A percentile compares a stretch with the other conserved stretches of the same genome.
phyloP scores from a whole-genome alignment of 805 yeast species.

The Saccharomycodes ludwigii region DNA sequence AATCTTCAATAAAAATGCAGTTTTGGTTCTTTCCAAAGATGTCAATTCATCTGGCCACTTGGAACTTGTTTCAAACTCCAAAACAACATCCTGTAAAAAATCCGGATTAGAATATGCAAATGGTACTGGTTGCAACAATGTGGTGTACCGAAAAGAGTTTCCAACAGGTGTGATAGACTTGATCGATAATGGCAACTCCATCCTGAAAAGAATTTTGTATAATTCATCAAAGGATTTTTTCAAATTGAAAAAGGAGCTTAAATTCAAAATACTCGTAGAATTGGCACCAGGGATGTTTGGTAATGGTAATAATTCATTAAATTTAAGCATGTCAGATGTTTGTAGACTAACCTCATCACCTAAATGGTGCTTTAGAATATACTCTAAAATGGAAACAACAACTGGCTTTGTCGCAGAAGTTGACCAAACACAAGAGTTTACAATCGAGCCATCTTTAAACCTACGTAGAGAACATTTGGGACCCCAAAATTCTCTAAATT shows the following conservation, averaged over 20 bases:
- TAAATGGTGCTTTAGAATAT: constrained; percentile 53
- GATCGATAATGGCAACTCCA: constrained; percentile 55
- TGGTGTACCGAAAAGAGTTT: constrained; percentile 61
- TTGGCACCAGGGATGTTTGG: constrained; percentile 49
- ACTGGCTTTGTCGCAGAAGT: constrained; percentile 47
- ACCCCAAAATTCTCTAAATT: constrained; percentile 87
- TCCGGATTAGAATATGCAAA: constrained; percentile 64
- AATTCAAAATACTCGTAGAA: constrained; percentile 36
- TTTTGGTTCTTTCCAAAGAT: constrained; percentile 79
- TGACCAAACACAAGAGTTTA: constrained; percentile 83
- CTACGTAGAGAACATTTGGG: constrained; percentile 71
- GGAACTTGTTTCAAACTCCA: constrained; percentile 82
- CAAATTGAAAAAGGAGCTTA: constrained; percentile 29
- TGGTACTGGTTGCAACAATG: constrained; percentile 71
- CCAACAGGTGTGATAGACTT: constrained; percentile 66
- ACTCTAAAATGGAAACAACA: constrained; percentile 50
- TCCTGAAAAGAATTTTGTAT: constrained; percentile 35
- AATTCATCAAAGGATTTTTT: constrained; percentile 47
- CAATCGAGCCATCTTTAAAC: constrained; percentile 84
- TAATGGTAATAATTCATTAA: constrained; percentile 42
- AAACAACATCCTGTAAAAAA: constrained; percentile 65
- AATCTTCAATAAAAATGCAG: constrained; percentile 75
- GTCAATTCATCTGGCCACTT: constrained; percentile 91
- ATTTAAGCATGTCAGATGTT: constrained; percentile 26
- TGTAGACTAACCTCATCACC: constrained; percentile 21